Percentiles rank a stretch among this genome's conserved stretches.
These are phyloP conservation scores for Coemansia interrupta DNA, from an alignment of 192 early-diverging fungal genomes.

Conservation along the genomic window DNA sequence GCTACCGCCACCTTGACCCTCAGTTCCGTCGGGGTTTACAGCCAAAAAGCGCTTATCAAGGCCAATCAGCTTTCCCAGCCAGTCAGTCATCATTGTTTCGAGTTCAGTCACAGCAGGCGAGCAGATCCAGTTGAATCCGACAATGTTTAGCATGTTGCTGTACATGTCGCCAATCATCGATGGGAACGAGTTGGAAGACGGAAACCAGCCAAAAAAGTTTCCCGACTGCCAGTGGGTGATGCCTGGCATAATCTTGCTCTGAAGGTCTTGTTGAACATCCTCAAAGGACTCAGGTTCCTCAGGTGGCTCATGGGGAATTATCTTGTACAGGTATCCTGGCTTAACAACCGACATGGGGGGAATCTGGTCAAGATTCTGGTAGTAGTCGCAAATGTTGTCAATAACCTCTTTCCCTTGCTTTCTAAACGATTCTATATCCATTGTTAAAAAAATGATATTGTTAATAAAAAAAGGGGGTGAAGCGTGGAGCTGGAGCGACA, in stretches of 20 bases:
- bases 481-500: no score
- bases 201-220: constrained; percentile 59
- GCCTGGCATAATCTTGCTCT: constrained; percentile 55
- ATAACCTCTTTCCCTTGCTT: constrained; percentile 50
- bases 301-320: constrained; percentile 48
- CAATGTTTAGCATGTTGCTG: constrained; percentile 48
- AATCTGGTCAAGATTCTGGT: constrained; percentile 39
- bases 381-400: constrained; percentile 56
- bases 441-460: neutral
- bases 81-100: constrained; percentile 54
- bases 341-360: constrained; percentile 48
- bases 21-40: constrained; percentile 3
- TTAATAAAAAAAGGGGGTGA: neutral
- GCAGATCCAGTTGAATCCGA: constrained; percentile 52
- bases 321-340: constrained; percentile 52
- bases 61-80: constrained; percentile 54
- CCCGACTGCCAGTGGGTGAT: constrained; percentile 61
- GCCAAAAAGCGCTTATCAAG: constrained; percentile 46
- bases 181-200: constrained; percentile 45
- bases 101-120: constrained; percentile 58
- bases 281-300: constrained; percentile 36
- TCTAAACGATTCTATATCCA: constrained; percentile 40
- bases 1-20: constrained; percentile 54
- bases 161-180: constrained; percentile 59
- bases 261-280: constrained; percentile 33